phyloP scores from a whole-genome alignment of 140 eudicot species.

The Flaveria floridana region DNA sequence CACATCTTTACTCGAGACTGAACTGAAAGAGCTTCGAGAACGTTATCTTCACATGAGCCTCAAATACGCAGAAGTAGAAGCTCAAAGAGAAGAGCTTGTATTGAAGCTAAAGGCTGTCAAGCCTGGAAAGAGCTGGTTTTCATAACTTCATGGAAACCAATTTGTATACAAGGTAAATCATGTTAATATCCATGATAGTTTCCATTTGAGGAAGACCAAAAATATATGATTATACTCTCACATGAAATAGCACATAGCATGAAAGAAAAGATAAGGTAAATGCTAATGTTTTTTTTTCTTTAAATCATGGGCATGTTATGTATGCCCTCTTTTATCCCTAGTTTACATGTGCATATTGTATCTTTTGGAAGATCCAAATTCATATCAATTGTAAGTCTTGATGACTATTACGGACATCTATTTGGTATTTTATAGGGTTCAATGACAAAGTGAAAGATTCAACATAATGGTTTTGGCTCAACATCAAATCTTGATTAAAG shows the following conservation, averaged over 20 bases:
- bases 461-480: slow-evolving; percentile 3
- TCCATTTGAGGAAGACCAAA: slow-evolving; percentile 20
- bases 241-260: slow-evolving; percentile 26
- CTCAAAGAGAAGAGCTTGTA: slow-evolving; percentile 67
- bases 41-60: slow-evolving; percentile 74
- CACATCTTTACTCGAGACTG: slow-evolving; percentile 40
- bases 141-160: slow-evolving; percentile 15
- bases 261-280: slow-evolving; percentile 19
- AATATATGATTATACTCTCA: slow-evolving; percentile 10
- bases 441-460: not conserved
- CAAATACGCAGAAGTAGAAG: slow-evolving; percentile 75
- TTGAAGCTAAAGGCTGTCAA: slow-evolving; percentile 52
- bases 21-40: slow-evolving; percentile 65
- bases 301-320: slow-evolving; percentile 26
- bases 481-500: not conserved
- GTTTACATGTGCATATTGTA: slow-evolving; percentile 31
- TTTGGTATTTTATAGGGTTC: slow-evolving; percentile 1
- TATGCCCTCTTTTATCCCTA: slow-evolving; percentile 32
- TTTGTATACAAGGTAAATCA: slow-evolving; percentile 26
- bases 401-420: slow-evolving; percentile 5
- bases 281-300: slow-evolving; percentile 1
- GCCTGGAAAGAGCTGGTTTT: slow-evolving; percentile 51
- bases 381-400: slow-evolving; percentile 19
- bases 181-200: slow-evolving; percentile 24
- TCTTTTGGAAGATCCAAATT: slow-evolving; percentile 21